phyloP scores from a whole-genome alignment of 2,329 filamentous ascomycete genomes.

The Onygenales sp. region DNA sequence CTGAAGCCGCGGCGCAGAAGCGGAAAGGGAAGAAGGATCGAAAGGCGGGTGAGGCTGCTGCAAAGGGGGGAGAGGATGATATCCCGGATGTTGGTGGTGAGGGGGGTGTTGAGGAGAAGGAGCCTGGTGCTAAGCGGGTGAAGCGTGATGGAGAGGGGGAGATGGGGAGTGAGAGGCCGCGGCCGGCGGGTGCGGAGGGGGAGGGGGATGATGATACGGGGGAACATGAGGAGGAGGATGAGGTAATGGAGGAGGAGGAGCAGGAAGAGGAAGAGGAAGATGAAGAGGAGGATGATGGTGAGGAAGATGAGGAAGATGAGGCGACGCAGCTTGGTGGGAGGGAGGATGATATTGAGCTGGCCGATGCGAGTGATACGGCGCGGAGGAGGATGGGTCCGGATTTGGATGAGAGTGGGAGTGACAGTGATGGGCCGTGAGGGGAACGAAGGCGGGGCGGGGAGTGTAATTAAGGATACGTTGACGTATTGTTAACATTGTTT shows the following conservation, averaged over 20 bases:
- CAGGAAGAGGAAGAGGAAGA: slow-evolving; percentile 17
- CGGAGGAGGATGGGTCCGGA: slow-evolving; percentile 17
- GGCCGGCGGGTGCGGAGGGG: neutral
- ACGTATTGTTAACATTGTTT: slow-evolving; percentile 4
- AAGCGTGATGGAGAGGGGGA: slow-evolving; percentile 16
- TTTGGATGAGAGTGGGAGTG: slow-evolving; percentile 28
- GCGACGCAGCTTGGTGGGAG: slow-evolving; percentile 11
- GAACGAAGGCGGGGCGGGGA: neutral
- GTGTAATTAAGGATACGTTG: slow-evolving; percentile 24
- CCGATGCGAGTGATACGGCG: slow-evolving; percentile 14
- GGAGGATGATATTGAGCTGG: slow-evolving; percentile 8
- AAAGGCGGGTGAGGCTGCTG: slow-evolving; percentile 26
- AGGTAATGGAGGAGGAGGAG: slow-evolving; percentile 14
- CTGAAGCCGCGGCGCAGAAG: slow-evolving; percentile 27
- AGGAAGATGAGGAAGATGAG: slow-evolving; percentile 19
- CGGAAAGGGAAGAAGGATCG: slow-evolving; percentile 30
- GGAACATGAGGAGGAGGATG: slow-evolving; percentile 20
- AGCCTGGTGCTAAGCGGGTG: slow-evolving; percentile 13
- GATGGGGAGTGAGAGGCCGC: slow-evolving; percentile 13
- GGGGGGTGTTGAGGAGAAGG: slow-evolving; percentile 45
- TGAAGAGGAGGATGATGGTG: slow-evolving; percentile 17
- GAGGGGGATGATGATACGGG: slow-evolving; percentile 10
- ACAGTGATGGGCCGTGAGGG: slow-evolving; percentile 8
- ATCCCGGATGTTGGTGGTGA: slow-evolving; percentile 39
- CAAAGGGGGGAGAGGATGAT: slow-evolving; percentile 12